Evolutionary conservation across 176 grass and related monocot genomes (phyloP).

Genomic region (Thinopyrum elongatum): DNA sequence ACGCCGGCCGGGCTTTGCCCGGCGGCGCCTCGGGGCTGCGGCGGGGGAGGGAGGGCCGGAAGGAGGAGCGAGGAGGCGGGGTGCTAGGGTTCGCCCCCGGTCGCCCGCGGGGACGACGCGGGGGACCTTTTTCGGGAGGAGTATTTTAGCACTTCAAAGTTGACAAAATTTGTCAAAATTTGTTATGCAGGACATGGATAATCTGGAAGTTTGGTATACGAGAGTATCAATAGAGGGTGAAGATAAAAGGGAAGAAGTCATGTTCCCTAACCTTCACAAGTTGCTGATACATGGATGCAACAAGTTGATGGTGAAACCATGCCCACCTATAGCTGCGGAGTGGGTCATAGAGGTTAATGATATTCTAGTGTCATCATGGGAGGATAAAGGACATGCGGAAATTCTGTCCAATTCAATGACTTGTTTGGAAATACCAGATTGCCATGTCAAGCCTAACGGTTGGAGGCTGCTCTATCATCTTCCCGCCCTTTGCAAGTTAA

Average conservation of each 20-base stretch:
- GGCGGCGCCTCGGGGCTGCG: too few relatives aligned
- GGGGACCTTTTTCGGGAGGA: too few relatives aligned
- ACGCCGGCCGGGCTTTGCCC: too few relatives aligned
- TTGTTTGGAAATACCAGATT: conserved; percentile 21
- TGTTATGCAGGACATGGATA: conserved; percentile 11
- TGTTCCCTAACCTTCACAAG: conserved; percentile 8
- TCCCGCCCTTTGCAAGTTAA: background rate
- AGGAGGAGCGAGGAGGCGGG: too few relatives aligned
- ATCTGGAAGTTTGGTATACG: conserved; percentile 5
- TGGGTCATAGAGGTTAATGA: background rate
- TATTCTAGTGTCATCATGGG: background rate
- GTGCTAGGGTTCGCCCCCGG: too few relatives aligned
- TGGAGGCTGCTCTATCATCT: conserved; percentile 20
- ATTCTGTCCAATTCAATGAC: background rate
- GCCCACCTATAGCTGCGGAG: background rate
- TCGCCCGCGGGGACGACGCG: too few relatives aligned
- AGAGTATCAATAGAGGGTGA: background rate
- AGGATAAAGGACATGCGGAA: background rate
- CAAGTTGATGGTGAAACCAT: conserved; percentile 13
- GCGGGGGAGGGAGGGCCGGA: too few relatives aligned
- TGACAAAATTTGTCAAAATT: too few relatives aligned
- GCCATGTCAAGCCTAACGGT: background rate
- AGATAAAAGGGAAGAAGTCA: background rate
- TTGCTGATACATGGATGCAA: conserved; percentile 16
- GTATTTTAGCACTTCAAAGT: too few relatives aligned